phyloP scores from a whole-genome alignment of 129 eudicot genomes.

The Smallanthus sonchifolius region DNA sequence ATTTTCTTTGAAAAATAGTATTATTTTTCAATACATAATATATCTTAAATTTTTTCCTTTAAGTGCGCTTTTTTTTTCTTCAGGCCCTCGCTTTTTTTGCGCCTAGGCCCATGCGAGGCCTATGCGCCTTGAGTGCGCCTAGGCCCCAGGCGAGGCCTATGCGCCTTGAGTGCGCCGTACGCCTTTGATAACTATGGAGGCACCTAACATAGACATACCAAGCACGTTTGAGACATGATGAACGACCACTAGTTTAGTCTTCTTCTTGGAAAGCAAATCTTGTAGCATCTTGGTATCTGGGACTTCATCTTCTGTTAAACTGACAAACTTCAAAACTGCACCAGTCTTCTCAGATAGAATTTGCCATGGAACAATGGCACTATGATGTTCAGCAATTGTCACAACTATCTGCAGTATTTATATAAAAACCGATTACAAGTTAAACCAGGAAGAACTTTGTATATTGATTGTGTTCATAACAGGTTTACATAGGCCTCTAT shows the following conservation, averaged over 20 bases:
- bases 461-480: too few relatives aligned
- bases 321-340: conserved; percentile 64
- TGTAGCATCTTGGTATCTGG: conserved; percentile 67
- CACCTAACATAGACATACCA: conserved; percentile 42
- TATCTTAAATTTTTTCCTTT: too few relatives aligned
- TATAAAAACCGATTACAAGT: not conserved
- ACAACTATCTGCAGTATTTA: conserved; percentile 56
- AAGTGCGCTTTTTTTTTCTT: too few relatives aligned
- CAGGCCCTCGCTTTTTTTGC: too few relatives aligned
- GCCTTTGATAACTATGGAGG: not conserved
- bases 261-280: conserved; percentile 62
- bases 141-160: too few relatives aligned
- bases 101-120: too few relatives aligned
- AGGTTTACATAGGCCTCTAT: too few relatives aligned
- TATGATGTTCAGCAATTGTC: conserved; percentile 95
- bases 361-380: conserved; percentile 99
- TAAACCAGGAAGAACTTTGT: too few relatives aligned
- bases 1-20: too few relatives aligned
- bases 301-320: conserved; percentile 70
- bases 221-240: conserved; percentile 93
- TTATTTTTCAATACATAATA: too few relatives aligned
- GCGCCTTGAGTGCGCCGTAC: too few relatives aligned
- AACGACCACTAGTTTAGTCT: conserved; percentile 74
- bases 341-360: conserved; percentile 83
- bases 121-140: too few relatives aligned